Evolutionary conservation across 2,329 filamentous ascomycete species (phyloP).

Genomic region (Aspergillus candidus): DNA sequence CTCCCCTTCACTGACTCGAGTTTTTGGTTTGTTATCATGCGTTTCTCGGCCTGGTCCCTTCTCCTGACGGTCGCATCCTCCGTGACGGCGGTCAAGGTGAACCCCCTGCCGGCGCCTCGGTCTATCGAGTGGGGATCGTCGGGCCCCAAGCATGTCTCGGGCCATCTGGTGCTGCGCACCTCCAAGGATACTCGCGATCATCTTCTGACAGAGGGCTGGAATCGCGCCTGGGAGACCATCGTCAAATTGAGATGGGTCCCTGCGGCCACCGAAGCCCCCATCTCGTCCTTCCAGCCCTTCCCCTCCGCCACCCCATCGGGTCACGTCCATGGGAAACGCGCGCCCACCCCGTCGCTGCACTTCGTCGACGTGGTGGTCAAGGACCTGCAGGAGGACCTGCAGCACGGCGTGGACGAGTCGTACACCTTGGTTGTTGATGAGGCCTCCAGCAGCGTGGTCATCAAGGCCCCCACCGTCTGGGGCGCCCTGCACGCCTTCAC

Average conservation of each 20-base stretch:
- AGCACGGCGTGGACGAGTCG: slow-evolving; percentile 54
- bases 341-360: slow-evolving; percentile 27
- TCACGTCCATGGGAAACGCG: slow-evolving; percentile 26
- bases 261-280: slow-evolving; percentile 47
- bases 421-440: slow-evolving; percentile 45
- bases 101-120: slow-evolving; percentile 50
- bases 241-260: slow-evolving; percentile 49
- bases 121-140: slow-evolving; percentile 49
- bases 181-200: slow-evolving; percentile 21
- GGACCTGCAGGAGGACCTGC: slow-evolving; percentile 43
- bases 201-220: slow-evolving; percentile 44
- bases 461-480: slow-evolving; percentile 48
- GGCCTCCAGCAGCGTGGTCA: slow-evolving; percentile 37
- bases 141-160: slow-evolving; percentile 42
- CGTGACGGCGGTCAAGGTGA: slow-evolving; percentile 45
- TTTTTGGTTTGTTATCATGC: slow-evolving; percentile 16
- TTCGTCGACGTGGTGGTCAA: slow-evolving; percentile 43
- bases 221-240: slow-evolving; percentile 46
- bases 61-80: slow-evolving; percentile 30
- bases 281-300: slow-evolving; percentile 47
- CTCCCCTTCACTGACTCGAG: neutral
- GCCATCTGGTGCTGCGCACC: slow-evolving; percentile 35
- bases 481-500: slow-evolving; percentile 52
- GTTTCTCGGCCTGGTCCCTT: slow-evolving; percentile 21
- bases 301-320: slow-evolving; percentile 35